Base-by-base conservation (phyloP, 495 filamentous ascomycete species). In the Hypoxylon trugodes region DNA sequence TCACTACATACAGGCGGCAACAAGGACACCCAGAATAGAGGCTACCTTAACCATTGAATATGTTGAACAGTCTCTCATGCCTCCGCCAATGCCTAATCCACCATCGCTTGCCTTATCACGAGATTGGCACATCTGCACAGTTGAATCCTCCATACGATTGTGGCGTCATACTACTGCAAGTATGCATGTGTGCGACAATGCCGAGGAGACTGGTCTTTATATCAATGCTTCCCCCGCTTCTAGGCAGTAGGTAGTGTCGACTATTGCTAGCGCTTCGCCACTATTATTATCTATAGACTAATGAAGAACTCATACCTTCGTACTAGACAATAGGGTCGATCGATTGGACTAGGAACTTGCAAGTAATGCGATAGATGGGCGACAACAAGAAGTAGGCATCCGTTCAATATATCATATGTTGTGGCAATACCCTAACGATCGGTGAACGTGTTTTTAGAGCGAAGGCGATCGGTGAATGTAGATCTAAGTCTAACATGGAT, bases 81-180 rank as follows among this genome's bases (percentile, higher is more conserved):
- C n/a, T n/a, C n/a, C n/a, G n/a, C n/a, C n/a, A n/a, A n/a, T n/a
- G n/a, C n/a, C n/a, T n/a, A n/a, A n/a, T n/a, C n/a, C n/a, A n/a
- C 22, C 12, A 41, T 37, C 8, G 16, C 32, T 28, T 28, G n/a
- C 30, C 26, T 47, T 47, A 18, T 22, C 28, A 48, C 10, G 25
- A 18, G 22, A 19, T 12, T 24, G 13, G 8, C 18, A 15, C 40
- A 42, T 28, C 18, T 60, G 28, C 19, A 43, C 7, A 22, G 6
- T 25, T 35, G 6, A 10, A 28, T 43, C 36, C 16, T 51, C 30
- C 26, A 56, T 45, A 57, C 15, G 51, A 63, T 51, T 45, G 45
- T 63, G 60, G 60, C 49, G 30, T 15, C 28, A 51, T 12, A 40
- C 43, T 63, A 57, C 60, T 57, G 45, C 37, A 57, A 45, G 36